phyloP scores from a whole-genome alignment of 2,329 filamentous ascomycete species.

The Fusarium camptoceras region DNA sequence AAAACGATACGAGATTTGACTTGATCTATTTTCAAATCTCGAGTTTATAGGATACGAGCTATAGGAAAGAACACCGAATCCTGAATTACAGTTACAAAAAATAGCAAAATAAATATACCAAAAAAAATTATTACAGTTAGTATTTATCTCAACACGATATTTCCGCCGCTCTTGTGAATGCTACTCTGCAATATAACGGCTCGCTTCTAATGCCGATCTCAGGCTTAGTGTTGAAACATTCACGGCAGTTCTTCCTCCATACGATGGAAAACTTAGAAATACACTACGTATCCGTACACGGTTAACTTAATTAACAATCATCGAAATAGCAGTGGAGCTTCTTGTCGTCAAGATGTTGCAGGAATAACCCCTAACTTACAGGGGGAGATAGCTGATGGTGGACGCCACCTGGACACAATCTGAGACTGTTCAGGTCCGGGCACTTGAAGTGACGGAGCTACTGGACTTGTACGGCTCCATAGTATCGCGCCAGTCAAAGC shows the following conservation, averaged over 20 bases:
- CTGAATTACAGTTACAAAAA: slow-evolving; percentile 13
- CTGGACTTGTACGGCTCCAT: not conserved
- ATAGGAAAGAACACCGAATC: slow-evolving; percentile 13
- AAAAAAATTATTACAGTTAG: slow-evolving; percentile 12
- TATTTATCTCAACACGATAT: not conserved
- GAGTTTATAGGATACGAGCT: not conserved
- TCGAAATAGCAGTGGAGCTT: slow-evolving; percentile 11
- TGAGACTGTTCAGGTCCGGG: slow-evolving; percentile 10
- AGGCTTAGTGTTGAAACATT: slow-evolving; percentile 15
- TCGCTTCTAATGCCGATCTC: slow-evolving; percentile 14
- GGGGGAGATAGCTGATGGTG: slow-evolving; percentile 9
- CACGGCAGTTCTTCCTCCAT: slow-evolving; percentile 13
- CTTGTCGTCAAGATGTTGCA: slow-evolving; percentile 24
- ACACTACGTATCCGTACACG: not conserved
- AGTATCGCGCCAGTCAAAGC: slow-evolving; percentile 21
- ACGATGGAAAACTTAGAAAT: not conserved
- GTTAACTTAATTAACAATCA: slow-evolving; percentile 8
- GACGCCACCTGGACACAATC: slow-evolving; percentile 17
- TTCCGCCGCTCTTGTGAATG: not conserved
- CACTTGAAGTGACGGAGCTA: slow-evolving; percentile 19
- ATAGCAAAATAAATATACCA: slow-evolving; percentile 6
- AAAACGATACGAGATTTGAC: slow-evolving; percentile 23
- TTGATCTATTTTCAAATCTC: slow-evolving; percentile 3
- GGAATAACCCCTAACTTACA: slow-evolving; percentile 27
- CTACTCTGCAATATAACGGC: slow-evolving; percentile 16